phyloP scores from a whole-genome alignment of 768 basidiomycete species.

The Termitomyces titanicus region DNA sequence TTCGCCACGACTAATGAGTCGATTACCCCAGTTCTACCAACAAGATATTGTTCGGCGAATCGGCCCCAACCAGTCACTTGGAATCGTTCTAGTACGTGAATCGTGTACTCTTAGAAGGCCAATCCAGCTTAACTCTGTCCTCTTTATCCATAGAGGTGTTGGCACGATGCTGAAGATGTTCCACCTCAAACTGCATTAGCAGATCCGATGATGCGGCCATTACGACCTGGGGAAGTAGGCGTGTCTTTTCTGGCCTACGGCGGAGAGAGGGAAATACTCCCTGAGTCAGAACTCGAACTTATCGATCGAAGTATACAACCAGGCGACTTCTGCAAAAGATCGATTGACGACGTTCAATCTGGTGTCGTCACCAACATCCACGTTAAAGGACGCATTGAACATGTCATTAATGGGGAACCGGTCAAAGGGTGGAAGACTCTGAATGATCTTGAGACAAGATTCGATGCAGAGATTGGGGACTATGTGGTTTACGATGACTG shows the following conservation, averaged over 20 bases:
- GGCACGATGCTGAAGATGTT: slow-evolving; percentile 83
- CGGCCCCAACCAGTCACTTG: slow-evolving; percentile 38
- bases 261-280: slow-evolving; percentile 63
- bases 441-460: slow-evolving; percentile 52
- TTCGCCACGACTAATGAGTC: background rate
- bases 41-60: slow-evolving; percentile 61
- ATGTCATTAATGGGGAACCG: slow-evolving; percentile 62
- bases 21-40: slow-evolving; percentile 51
- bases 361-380: slow-evolving; percentile 68
- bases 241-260: slow-evolving; percentile 58
- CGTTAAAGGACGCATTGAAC: slow-evolving; percentile 65
- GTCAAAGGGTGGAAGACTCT: slow-evolving; percentile 62
- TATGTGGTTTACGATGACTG: slow-evolving; percentile 82
- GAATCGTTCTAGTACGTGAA: slow-evolving; percentile 60
- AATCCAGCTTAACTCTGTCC: background rate
- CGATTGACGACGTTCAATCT: slow-evolving; percentile 67
- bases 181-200: slow-evolving; percentile 37
- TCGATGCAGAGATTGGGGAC: slow-evolving; percentile 72
- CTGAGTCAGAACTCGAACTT: slow-evolving; percentile 64
- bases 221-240: slow-evolving; percentile 78
- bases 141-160: slow-evolving; percentile 58
- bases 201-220: slow-evolving; percentile 75
- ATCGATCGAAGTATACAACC: slow-evolving; percentile 74
- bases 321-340: slow-evolving; percentile 82
- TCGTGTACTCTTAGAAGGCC: background rate